Conservation (phyloP, 768 basidiomycete genomes). For the Suillus plorans region DNA sequence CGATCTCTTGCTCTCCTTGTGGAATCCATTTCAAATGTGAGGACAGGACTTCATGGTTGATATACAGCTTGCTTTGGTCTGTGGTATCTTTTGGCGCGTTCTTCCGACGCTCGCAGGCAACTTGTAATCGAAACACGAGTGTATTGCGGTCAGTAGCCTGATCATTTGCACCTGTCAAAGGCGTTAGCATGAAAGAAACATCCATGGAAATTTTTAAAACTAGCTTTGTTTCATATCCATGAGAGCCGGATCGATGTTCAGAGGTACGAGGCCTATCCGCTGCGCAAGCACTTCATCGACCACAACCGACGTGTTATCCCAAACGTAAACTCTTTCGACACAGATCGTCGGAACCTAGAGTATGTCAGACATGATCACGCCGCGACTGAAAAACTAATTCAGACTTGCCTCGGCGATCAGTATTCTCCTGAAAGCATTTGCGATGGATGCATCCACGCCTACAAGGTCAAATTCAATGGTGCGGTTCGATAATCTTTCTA, state of each 20-base stretch:
- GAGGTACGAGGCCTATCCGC: slow-evolving; percentile 87
- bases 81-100: slow-evolving; percentile 51
- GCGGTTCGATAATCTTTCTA: slow-evolving; percentile 77
- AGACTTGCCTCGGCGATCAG: slow-evolving; percentile 85
- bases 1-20: slow-evolving; percentile 73
- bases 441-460: slow-evolving; percentile 93
- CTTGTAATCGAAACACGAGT: slow-evolving; percentile 77
- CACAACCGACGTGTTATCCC: slow-evolving; percentile 93
- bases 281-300: slow-evolving; percentile 93
- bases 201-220: slow-evolving; percentile 9
- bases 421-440: slow-evolving; percentile 91
- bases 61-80: slow-evolving; percentile 65
- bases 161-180: slow-evolving; percentile 41
- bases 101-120: slow-evolving; percentile 63
- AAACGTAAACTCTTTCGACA: slow-evolving; percentile 88
- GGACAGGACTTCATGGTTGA: slow-evolving; percentile 67
- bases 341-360: slow-evolving; percentile 85
- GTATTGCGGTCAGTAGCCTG: slow-evolving; percentile 87
- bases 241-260: slow-evolving; percentile 79
- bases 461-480: slow-evolving; percentile 94
- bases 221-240: slow-evolving; percentile 55
- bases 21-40: slow-evolving; percentile 74
- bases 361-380: slow-evolving; percentile 3
- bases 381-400: background rate
- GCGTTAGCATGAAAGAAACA: background rate